Evolutionary conservation across 345 rosid genomes (phyloP).

Genomic region (Eucalyptus marginata): DNA sequence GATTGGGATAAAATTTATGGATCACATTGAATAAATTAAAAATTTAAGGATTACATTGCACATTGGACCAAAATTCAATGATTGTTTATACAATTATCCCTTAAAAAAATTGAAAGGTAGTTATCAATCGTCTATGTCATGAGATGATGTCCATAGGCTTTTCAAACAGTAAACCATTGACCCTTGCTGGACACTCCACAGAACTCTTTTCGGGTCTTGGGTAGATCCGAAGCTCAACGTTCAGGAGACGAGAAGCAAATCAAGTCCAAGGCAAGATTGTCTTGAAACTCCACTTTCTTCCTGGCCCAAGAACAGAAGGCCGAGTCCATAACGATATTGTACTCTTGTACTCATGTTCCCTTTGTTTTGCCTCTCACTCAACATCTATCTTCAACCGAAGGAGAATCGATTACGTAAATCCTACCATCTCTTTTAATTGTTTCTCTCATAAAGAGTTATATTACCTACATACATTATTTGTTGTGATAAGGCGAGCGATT

Average conservation of each 20-base stretch:
- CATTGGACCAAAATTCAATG: fast-evolving
- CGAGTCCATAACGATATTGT: background rate
- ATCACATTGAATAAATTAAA: fast-evolving
- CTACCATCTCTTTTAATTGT: background rate
- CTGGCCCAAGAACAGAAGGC: background rate
- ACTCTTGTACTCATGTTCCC: background rate
- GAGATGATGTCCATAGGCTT: background rate
- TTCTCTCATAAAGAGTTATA: too few species aligned
- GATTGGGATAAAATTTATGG: fast-evolving
- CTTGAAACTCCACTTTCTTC: background rate
- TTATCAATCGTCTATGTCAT: background rate
- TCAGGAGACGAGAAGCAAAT: background rate
- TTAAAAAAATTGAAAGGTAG: background rate
- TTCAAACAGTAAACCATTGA: background rate
- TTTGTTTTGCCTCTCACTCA: background rate
- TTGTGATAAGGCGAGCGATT: too few species aligned
- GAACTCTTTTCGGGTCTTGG: background rate
- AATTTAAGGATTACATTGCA: fast-evolving
- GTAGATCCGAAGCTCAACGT: background rate
- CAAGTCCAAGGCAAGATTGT: background rate
- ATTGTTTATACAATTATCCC: fast-evolving
- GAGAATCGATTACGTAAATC: background rate
- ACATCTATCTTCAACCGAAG: background rate
- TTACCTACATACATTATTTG: too few species aligned
- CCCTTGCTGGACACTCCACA: background rate